Evolutionary conservation across 2,329 filamentous ascomycete species (phyloP), one percentile per base, ranked within the genome.

Genomic region (Cladophialophora carrionii): DNA sequence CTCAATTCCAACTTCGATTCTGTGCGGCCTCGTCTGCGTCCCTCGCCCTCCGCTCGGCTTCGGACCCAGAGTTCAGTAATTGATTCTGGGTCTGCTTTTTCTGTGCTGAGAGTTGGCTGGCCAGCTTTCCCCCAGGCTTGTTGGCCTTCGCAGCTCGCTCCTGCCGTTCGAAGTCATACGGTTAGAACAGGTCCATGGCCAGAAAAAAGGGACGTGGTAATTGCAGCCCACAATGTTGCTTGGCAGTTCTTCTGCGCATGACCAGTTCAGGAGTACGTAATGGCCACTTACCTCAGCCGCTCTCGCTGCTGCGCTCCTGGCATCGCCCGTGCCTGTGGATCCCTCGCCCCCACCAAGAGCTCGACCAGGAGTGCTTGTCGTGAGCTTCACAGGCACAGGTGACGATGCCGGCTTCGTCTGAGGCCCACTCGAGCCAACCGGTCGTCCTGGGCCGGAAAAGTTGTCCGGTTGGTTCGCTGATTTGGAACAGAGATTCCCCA

Each of bases 401-500:
- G 73, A 82, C 80, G 63, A 81, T 83, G 69, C 49, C 20, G 81
- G 85, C 63, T 76, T 77, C 65, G 66, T 68, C 43, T 63, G 59
- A 73, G 81, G 17, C 37, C 37, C 70, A 75, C 82, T 68, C 43
- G 87, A 82, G 70, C 87, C 89, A 61, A 96, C 83, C 43, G 87
- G 85, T 61, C 91, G 89, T 65, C 91, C 92, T 56, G 90, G 88
- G 61, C 86, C 85, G 59, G 86, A 79, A 80, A 92, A 95, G 76
- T 86, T 82, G 72, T 90, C 87, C 51, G 80, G 72, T 69, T 81
- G 73, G 68, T 85, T 79, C 34, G 86, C 80, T 64, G 82, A 84
- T 77, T 91, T 92, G 75, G 91, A 90, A 81, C 91, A 96, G 78
- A 92, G 84, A 76, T 92, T 94, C 65, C 93, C 93, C 93, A 97